A percentile compares a stretch with the other conserved stretches of the same genome.
Conservation (phyloP, 2,329 filamentous ascomycete genomes). For the Aureobasidium pullulans region DNA sequence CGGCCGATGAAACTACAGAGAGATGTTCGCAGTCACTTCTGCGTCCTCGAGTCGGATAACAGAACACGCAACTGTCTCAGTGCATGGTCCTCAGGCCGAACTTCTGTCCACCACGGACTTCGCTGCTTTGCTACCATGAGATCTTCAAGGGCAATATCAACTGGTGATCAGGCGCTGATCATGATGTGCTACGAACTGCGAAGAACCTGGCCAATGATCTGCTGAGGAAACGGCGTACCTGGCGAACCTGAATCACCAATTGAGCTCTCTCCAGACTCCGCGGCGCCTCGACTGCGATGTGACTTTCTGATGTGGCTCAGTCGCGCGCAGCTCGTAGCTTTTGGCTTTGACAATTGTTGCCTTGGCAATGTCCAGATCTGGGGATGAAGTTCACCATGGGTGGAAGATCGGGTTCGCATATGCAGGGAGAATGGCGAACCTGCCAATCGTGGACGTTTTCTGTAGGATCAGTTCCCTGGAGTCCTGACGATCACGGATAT, state of each 20-base stretch:
- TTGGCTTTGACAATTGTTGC: background rate
- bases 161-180: too few species aligned
- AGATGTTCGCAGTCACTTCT: too few species aligned
- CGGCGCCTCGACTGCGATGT: background rate
- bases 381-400: background rate
- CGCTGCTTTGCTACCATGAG: too few species aligned
- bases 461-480: background rate
- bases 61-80: too few species aligned
- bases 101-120: too few species aligned
- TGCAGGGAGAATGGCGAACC: slow-evolving; percentile 9
- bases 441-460: slow-evolving; percentile 3
- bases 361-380: background rate
- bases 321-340: background rate
- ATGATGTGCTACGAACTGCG: background rate
- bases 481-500: slow-evolving; percentile 1
- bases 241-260: background rate
- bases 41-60: too few species aligned
- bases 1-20: too few species aligned
- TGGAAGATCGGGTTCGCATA: slow-evolving; percentile 7
- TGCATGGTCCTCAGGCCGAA: too few species aligned
- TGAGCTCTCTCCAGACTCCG: background rate
- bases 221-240: background rate
- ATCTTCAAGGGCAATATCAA: too few species aligned
- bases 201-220: background rate
- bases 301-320: background rate